These are phyloP conservation scores for Chrysosphaeria jannelii DNA, from an alignment of 2,329 filamentous ascomycete species.

Conservation along the genomic window DNA sequence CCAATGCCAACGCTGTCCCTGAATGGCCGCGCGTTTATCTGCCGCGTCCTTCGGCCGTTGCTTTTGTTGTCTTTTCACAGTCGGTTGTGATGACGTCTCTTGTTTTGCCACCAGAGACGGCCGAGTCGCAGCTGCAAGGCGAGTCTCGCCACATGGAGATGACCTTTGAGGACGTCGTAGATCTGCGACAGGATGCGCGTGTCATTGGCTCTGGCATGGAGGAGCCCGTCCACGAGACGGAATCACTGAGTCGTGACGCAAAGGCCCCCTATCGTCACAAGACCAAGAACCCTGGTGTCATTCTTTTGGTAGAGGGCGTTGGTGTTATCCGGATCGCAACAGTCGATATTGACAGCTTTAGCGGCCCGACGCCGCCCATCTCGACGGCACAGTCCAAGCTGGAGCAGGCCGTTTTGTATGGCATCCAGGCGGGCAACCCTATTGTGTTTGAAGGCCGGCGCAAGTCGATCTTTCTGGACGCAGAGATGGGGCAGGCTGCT, in stretches of 20 bases:
- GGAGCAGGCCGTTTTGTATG: constrained; percentile 86
- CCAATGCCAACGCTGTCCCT: too few relatives aligned
- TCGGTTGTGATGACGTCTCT: constrained; percentile 55
- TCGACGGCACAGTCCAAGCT: constrained; percentile 70
- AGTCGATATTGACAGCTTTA: constrained; percentile 27
- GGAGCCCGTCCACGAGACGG: constrained; percentile 17
- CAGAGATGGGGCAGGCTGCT: constrained; percentile 50
- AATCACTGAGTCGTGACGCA: constrained; percentile 1
- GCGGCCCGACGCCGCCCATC: constrained; percentile 22
- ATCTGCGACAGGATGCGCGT: constrained; percentile 39
- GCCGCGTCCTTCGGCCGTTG: constrained; percentile 49
- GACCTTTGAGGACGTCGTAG: constrained; percentile 63
- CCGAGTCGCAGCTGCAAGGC: constrained; percentile 43
- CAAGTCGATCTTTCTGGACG: constrained; percentile 31
- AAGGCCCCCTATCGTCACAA: constrained; percentile 15
- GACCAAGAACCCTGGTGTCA: constrained; percentile 28
- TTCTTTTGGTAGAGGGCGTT: constrained; percentile 30
- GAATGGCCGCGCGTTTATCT: constrained; percentile 37
- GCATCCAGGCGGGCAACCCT: constrained; percentile 53
- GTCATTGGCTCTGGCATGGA: constrained; percentile 33
- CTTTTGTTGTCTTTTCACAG: constrained; percentile 52
- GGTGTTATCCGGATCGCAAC: constrained; percentile 28
- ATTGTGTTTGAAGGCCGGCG: constrained; percentile 48
- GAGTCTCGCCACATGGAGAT: constrained; percentile 29
- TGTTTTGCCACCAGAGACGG: constrained; percentile 31